Evolutionary conservation across 345 rosid species (phyloP), one percentile per base, ranked within the genome.

Genomic region (Eucalyptus decipiens): DNA sequence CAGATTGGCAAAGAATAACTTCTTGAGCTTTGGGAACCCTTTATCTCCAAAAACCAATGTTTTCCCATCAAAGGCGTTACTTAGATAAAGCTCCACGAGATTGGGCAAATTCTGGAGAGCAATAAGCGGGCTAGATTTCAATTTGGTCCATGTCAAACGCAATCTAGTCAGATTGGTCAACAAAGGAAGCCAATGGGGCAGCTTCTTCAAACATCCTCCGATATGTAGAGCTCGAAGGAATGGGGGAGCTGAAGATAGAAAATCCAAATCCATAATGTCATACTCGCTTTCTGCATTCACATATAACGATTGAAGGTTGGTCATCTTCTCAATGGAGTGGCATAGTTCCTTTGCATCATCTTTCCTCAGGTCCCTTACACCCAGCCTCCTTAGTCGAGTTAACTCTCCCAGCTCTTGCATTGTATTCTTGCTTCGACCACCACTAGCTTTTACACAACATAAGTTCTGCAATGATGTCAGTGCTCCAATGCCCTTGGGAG

Each of bases 261-360:
- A 32, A 32, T 67, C 80, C 23, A 67, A 65, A 65, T 65, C 72
- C 7, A n/a, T 65, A 30, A 65, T 18, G 4, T 65, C 72, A 7
- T 0, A 65, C 37, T 65, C 1, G 2, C 72, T 62, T 30, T 62
- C 2, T 62, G 34, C 72, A 0, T 2, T 4, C 34, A 30, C 34
- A 6, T 1, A 0, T 13, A 62, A 3, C 1, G 9, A 6, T 62
- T 3, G 72, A 30, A 30, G 65, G 13, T 10, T 5, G 4, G n/a
- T 26, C 65, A 58, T 58, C 65, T 58, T 24, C n/a, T 10, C 14
- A 1, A 58, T 0, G 65, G 65, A 58, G 65, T 58, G 65, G 65
- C 65, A 24, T 24, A 58, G 65, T 24, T 26, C 65, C 65, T 24
- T 10, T 24, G 6, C 7, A 58, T 58, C n/a, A 58, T 58, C 65